Evolutionary conservation across 2,329 filamentous ascomycete genomes (phyloP).

Genomic region (Mycosphaerella sp.): DNA sequence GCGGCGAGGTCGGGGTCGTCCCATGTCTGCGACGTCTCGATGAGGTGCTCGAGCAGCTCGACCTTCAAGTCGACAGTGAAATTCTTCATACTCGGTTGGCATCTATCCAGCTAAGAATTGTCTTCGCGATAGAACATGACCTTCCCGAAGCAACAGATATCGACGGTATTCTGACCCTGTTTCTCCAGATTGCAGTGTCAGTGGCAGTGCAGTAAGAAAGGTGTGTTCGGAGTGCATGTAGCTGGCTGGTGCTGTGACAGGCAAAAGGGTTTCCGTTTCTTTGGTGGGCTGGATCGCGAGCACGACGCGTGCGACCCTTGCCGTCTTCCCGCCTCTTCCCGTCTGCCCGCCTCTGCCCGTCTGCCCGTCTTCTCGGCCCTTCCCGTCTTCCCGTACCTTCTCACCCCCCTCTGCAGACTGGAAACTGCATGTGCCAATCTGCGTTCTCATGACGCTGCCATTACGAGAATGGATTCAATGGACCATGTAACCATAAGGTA

Average conservation of each 20-base stretch:
- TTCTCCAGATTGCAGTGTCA: neutral
- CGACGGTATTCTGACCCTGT: no score
- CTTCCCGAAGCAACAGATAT: no score
- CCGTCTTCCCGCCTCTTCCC: no score
- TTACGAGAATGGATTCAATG: neutral
- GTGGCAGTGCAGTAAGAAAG: neutral
- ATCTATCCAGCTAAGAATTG: neutral
- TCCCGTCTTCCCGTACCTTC: no score
- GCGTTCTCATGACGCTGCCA: neutral
- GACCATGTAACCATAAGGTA: no score
- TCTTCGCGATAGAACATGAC: neutral
- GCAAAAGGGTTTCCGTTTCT: neutral
- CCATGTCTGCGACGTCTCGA: constrained; percentile 12
- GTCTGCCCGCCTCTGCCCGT: no score
- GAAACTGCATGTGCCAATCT: no score
- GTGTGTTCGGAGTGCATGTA: no score
- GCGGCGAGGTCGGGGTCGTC: constrained; percentile 13
- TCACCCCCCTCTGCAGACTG: no score
- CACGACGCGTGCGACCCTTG: neutral
- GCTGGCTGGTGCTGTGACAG: neutral
- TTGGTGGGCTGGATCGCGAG: neutral
- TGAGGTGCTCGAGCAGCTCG: constrained; percentile 12
- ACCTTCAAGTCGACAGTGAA: constrained; percentile 17
- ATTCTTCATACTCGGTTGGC: neutral
- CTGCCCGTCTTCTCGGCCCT: no score